Evolutionary conservation across 495 filamentous ascomycete species (phyloP).

Genomic region (Sphaerosporella brunnea): DNA sequence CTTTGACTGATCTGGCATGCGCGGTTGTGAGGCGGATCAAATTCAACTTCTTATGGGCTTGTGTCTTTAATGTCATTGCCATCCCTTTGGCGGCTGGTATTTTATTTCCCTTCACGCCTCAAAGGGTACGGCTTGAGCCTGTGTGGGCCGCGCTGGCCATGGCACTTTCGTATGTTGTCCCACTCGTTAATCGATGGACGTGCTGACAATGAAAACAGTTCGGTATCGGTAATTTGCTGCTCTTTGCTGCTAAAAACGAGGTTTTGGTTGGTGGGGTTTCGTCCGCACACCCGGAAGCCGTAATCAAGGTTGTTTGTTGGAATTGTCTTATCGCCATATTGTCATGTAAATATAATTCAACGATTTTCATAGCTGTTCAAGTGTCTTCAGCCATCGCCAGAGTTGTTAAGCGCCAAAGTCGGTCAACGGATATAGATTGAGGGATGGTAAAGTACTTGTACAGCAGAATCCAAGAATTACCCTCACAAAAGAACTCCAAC

Average conservation of each 20-base stretch:
- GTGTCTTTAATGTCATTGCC: slow-evolving; percentile 64
- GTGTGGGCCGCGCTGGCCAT: slow-evolving; percentile 49
- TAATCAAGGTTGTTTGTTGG: no score
- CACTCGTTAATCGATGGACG: background rate
- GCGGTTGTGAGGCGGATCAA: slow-evolving; percentile 62
- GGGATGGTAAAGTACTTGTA: no score
- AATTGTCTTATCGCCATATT: no score
- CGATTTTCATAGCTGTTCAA: no score
- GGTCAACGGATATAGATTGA: no score
- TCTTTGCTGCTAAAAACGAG: background rate
- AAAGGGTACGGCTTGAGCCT: slow-evolving; percentile 1
- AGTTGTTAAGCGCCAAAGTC: no score
- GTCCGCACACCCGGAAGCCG: background rate
- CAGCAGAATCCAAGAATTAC: no score
- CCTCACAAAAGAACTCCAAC: no score
- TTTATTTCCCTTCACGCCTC: slow-evolving; percentile 54
- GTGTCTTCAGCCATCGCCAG: no score
- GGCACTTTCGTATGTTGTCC: slow-evolving; percentile 34
- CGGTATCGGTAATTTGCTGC: background rate
- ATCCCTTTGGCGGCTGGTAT: slow-evolving; percentile 74
- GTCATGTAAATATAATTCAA: no score
- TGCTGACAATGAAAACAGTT: background rate
- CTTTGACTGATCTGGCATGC: slow-evolving; percentile 50
- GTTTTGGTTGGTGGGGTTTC: background rate
- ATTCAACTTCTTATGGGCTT: slow-evolving; percentile 77